These are phyloP conservation scores for Canariomyces notabilis DNA, from an alignment of 2,329 filamentous ascomycete genomes.

Conservation along the genomic window DNA sequence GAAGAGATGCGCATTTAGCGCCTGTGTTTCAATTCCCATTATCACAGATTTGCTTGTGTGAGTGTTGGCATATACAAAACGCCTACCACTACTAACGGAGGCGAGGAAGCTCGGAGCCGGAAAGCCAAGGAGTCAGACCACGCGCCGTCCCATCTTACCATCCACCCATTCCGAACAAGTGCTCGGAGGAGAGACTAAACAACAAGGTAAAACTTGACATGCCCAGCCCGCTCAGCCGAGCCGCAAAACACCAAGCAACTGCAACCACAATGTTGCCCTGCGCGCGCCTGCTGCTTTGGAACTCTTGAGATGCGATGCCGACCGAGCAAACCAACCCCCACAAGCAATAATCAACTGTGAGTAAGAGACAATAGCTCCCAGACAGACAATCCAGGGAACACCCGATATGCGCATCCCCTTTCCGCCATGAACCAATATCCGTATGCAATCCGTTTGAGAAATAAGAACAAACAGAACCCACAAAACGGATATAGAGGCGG, in stretches of 20 bases:
- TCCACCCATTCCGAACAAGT: slow-evolving; percentile 1
- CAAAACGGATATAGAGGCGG: slow-evolving; percentile 15
- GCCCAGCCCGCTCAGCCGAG: slow-evolving; percentile 4
- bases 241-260: slow-evolving; percentile 4
- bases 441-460: slow-evolving; percentile 22
- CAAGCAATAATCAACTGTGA: slow-evolving; percentile 12
- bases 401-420: slow-evolving; percentile 11
- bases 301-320: slow-evolving; percentile 23
- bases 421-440: slow-evolving; percentile 19
- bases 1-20: slow-evolving; percentile 18
- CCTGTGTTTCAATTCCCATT: slow-evolving; percentile 17
- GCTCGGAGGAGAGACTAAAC: slow-evolving; percentile 1
- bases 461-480: slow-evolving; percentile 12
- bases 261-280: slow-evolving; percentile 5
- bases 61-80: slow-evolving; percentile 21
- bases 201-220: slow-evolving; percentile 8
- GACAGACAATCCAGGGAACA: slow-evolving; percentile 15
- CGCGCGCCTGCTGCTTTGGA: slow-evolving; percentile 16
- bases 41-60: slow-evolving; percentile 14
- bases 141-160: slow-evolving; percentile 2
- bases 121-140: background rate
- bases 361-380: slow-evolving; percentile 11
- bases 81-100: slow-evolving; percentile 2
- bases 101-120: background rate
- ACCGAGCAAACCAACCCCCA: slow-evolving; percentile 17